A percentile compares a stretch with the other conserved stretches of the same genome.
Evolutionary conservation across 306 rosid species (phyloP).

Genomic region (Vigna angularis): DNA sequence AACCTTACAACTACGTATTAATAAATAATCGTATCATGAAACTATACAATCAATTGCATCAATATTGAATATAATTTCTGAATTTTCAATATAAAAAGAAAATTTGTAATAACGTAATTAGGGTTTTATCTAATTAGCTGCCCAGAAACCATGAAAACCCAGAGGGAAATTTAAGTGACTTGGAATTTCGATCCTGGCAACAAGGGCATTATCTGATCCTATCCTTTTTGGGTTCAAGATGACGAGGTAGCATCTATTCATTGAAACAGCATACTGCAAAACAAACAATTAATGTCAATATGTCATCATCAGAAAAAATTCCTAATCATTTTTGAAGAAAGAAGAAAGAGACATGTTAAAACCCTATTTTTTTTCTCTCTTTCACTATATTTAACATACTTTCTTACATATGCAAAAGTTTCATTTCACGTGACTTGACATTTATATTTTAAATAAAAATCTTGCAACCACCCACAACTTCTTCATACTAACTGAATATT

Average conservation of each 20-base stretch:
- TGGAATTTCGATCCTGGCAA: conserved; percentile 85
- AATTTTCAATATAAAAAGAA: background rate
- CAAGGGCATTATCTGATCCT: conserved; percentile 72
- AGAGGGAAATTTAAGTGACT: conserved; percentile 80
- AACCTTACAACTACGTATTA: background rate
- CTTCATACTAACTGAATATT: background rate
- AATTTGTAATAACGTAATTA: conserved; percentile 5
- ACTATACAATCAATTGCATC: conserved; percentile 4
- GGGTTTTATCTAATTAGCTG: conserved; percentile 41
- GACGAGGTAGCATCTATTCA: conserved; percentile 77
- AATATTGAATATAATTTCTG: background rate
- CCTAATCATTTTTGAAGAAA: background rate
- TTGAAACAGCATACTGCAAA: conserved; percentile 84
- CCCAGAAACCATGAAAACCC: conserved; percentile 94
- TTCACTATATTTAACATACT: background rate
- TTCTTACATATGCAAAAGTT: background rate
- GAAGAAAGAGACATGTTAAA: background rate
- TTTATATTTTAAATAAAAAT: background rate
- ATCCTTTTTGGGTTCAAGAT: conserved; percentile 65
- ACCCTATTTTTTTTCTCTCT: background rate
- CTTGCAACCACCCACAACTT: background rate
- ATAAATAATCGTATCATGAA: background rate
- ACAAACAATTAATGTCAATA: conserved; percentile 10
- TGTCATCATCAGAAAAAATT: background rate
- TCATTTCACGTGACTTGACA: background rate